Base-by-base conservation (phyloP, 2,329 filamentous ascomycete genomes). In the Trichocomaceae sp. region DNA sequence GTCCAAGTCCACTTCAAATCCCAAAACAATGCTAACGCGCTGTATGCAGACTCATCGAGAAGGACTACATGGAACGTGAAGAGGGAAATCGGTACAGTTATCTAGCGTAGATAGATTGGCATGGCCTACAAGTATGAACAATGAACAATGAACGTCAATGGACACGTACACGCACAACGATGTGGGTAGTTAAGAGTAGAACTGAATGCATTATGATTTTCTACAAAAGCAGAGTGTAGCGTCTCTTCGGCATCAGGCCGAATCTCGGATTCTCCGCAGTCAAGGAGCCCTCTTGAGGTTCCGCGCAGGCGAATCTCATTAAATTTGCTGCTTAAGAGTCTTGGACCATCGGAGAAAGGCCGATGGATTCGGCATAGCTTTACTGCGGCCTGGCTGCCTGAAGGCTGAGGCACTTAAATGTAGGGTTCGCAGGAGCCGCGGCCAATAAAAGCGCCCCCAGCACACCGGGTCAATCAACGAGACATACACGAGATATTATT, bases 21-120 rank as follows among this genome's bases (percentile, higher is more conserved):
- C 31, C n/a, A 7, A 35, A 13, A 8, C 13, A 13, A 52, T 48
- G 31, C 51, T 58, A 58, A 58, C 22, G 12, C 2, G 8, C 13
- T 62, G 31, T 56, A 29, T n/a, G 42, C 62, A 90, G 88, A 68
- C 77, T 96, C 60, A 92, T 96, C 52, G 90, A 96, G 67, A 95
- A 95, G 74, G 90, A 96, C 61, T 96, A 96, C 64, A 83, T 96
- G 64, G 90, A 96, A 70, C 79, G 90, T 47, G 85, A 87, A 59
- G 88, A 85, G 20, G 79, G 75, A 12, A 83, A 83, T 52, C 72
- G 76, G 39, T 91, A 91, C 69, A 80, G 77, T 10, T 92, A 92
- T 66, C 71, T 90, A 54, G 84, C 87, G 15, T 53, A 53, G 22
- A 41, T 26, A 26, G 37, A 37, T 35, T 35, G 31, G 31, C 15